Base-by-base conservation (phyloP, 352 stramenopile genomes). In the Halophytophthora batemanensis region DNA sequence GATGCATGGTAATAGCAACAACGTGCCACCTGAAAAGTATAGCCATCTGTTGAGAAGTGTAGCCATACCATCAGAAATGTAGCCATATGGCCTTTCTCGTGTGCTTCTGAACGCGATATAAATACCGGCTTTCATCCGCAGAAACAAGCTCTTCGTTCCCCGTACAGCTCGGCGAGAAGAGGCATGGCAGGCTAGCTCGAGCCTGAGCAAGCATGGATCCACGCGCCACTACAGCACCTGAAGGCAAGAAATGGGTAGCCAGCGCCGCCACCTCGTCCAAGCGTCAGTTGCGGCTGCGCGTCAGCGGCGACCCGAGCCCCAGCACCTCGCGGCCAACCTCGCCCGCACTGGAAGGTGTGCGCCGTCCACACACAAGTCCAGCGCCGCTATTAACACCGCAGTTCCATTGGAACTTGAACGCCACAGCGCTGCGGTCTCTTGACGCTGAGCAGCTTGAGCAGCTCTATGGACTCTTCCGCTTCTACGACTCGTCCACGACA, bases 351-450 rank as follows among this genome's bases (percentile, higher is more conserved):
- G 41, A 8, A 49, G 13, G 22, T 5, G 2, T 31, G 6, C 25
- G 21, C 10, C 51, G 61, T 8, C 61, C 50, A 0, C 45, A 47
- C 18, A 63, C 61, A 13, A 59, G 53, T 17, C 58, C 61, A 28
- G 36, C 31, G 1, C 21, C 49, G 7, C 45, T 18, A 10, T 21
- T 68, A 15, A 57, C 67, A 5, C 67, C 70, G 6, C 67, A 74
- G 13, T 74, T 78, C 45, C 74, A 85, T 44, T 85, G 74, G 74
- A 82, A 79, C 42, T 51, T 85, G 4, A 85, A 85, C 48, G 53
- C 61, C 6, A 62, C 25, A 3, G 71, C 68, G 10, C 34, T 76
- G 2, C 42, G 67, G 31, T 53, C 45, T 14, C 50, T 85, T 21
- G 53, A 50, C 2, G 17, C 50, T 8, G 17, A 40, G 3, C 69